phyloP scores from a whole-genome alignment of 441 rosid species.

The Cnidoscolus chayamansa region DNA sequence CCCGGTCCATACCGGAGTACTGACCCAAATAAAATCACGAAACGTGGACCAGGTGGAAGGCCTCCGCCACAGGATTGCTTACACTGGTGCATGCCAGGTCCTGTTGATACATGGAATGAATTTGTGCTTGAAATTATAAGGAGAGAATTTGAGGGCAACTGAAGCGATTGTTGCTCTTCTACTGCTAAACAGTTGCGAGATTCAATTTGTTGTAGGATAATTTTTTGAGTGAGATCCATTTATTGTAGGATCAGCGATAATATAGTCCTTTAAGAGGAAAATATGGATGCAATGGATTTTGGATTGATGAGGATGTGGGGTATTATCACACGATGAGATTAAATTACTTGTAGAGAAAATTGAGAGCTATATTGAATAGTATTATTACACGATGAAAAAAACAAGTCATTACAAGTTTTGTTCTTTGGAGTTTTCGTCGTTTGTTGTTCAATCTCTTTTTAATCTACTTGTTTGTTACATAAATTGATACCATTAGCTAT shows the following conservation, averaged over 20 bases:
- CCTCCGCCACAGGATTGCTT: slow-evolving; percentile 96
- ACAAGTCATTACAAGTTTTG: background rate
- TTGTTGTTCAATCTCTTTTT: background rate
- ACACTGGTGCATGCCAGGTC: slow-evolving; percentile 99
- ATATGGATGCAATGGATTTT: background rate
- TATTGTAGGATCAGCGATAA: slow-evolving; percentile 21
- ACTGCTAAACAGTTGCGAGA: background rate
- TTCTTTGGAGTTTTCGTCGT: background rate
- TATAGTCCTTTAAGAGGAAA: slow-evolving; percentile 14
- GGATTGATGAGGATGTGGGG: slow-evolving; percentile 14
- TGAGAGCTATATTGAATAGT: background rate
- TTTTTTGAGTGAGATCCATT: slow-evolving; percentile 13
- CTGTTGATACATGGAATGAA: slow-evolving; percentile 92
- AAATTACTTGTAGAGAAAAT: slow-evolving; percentile 3
- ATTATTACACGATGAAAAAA: background rate
- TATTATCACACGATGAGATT: background rate
- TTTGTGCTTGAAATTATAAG: slow-evolving; percentile 68
- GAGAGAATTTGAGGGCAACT: slow-evolving; percentile 50
- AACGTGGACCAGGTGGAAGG: slow-evolving; percentile 72
- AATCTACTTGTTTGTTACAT: too few relatives aligned
- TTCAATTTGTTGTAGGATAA: background rate
- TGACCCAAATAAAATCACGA: slow-evolving; percentile 74
- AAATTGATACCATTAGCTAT: too few relatives aligned
- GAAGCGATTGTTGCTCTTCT: slow-evolving; percentile 13
- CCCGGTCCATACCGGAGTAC: slow-evolving; percentile 88